These are phyloP conservation scores for Nephelium lappaceum DNA, from an alignment of 345 rosid genomes.

Conservation along the genomic window DNA sequence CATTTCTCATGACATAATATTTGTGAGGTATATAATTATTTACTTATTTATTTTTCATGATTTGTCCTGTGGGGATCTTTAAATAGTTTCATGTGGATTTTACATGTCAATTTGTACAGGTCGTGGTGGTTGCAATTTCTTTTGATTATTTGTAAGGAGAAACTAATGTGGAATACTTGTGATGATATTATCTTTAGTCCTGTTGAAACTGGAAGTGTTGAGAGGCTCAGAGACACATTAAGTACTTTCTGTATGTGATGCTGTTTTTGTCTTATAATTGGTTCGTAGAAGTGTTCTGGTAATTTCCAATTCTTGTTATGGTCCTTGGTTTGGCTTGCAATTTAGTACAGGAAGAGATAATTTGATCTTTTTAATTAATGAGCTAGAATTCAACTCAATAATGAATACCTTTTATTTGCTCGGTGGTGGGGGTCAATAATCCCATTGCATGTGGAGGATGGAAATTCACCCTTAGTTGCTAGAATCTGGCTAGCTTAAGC, in stretches of 20 bases:
- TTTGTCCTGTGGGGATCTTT: not conserved
- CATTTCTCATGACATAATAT: not conserved
- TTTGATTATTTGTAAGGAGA: not conserved
- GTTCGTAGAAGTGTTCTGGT: not conserved
- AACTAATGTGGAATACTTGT: not conserved
- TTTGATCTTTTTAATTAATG: not conserved
- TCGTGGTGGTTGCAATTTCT: not conserved
- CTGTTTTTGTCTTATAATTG: not conserved
- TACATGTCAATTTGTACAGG: not conserved
- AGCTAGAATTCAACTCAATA: not conserved
- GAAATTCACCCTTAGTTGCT: not conserved
- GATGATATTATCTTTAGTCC: not conserved
- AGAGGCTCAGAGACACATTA: no score
- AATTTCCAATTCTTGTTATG: not conserved
- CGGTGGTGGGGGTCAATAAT: not conserved
- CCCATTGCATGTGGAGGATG: not conserved
- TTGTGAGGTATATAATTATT: not conserved
- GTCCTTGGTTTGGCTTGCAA: not conserved
- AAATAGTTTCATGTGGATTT: not conserved
- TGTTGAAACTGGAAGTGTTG: not conserved
- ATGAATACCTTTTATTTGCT: not conserved
- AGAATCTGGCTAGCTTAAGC: not conserved
- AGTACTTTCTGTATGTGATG: not conserved
- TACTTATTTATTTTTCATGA: not conserved
- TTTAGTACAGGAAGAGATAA: not conserved